Base-by-base conservation (phyloP, 805 yeast genomes). In the Yarrowia keelungensis region DNA sequence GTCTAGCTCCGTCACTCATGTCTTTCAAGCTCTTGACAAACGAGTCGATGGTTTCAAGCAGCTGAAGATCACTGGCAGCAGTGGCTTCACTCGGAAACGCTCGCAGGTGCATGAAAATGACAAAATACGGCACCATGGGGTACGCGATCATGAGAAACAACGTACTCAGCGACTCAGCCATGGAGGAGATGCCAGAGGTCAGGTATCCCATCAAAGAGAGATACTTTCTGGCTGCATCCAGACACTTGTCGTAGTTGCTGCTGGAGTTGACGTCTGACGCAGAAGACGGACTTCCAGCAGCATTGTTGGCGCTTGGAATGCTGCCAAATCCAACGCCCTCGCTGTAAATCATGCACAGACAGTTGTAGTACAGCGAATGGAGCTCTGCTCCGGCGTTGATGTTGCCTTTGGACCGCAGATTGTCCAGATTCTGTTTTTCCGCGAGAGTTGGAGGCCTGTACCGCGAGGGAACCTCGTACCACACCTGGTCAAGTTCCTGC, bases 401-500 rank as follows among this genome's bases (percentile, higher is more conserved):
- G 47, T 56, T 56, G 26, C 62, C 62, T n/a, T 56, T 56, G 36
- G 62, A 56, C n/a, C 62, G 46, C 26, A 56, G 39, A n/a, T 56
- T 56, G 62, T 56, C 62, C 5, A 56, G 39, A 56, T 56, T 56
- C 47, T 56, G 62, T 47, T 56, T 56, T 15, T 56, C 62, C 2
- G 62, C 62, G 8, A 56, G 62, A 9, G 62, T 56, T 5, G 62
- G 62, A 14, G 62, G 62, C 38, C 62, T 8, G 62, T 56, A 56
- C 4, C 62, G 49, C 2, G 62, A 41, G 3, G 62, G 62, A 3
- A 56, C 62, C 47, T 56, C 62, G 22, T 5, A 42, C 62, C 62
- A 56, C 62, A 56, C 62, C 62, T 56, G 62, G n/a, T 56, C 62
- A 1, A 56, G 62, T 39, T 56, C 62, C 38, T 56, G 62, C 38